These are phyloP conservation scores for Westerdykella aurantiaca DNA, from an alignment of 2,329 filamentous ascomycete genomes.

Conservation along the genomic window DNA sequence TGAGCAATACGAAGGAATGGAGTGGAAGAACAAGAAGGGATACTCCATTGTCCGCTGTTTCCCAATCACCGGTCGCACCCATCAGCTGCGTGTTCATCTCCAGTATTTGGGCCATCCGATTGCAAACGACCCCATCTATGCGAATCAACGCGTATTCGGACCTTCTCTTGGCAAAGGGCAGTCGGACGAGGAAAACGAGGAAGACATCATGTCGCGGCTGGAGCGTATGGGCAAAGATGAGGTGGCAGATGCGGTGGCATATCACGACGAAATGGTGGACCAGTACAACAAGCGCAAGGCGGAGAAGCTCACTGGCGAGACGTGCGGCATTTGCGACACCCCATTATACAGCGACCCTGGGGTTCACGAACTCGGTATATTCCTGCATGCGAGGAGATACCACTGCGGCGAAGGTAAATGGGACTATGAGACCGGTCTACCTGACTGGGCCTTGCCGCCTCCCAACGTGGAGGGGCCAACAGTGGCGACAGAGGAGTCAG, in stretches of 20 bases:
- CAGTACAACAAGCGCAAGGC: conserved; percentile 85
- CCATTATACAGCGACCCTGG: conserved; percentile 91
- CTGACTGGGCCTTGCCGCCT: conserved; percentile 81
- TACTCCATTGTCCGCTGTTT: conserved; percentile 95
- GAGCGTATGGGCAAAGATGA: conserved; percentile 92
- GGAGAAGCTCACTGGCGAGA: conserved; percentile 84
- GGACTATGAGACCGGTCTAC: conserved; percentile 81
- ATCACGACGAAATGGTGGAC: conserved; percentile 90
- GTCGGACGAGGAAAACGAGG: conserved; percentile 66
- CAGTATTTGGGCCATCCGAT: conserved; percentile 95
- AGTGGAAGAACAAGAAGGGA: conserved; percentile 57
- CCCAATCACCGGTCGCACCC: conserved; percentile 87
- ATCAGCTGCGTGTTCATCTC: conserved; percentile 90
- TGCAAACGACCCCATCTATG: conserved; percentile 95
- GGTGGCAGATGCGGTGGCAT: conserved; percentile 81
- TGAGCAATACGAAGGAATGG: conserved; percentile 35
- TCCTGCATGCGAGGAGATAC: conserved; percentile 87
- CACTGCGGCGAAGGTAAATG: conserved; percentile 76
- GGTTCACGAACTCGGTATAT: conserved; percentile 82
- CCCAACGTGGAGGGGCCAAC: conserved; percentile 64
- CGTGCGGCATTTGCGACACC: conserved; percentile 76
- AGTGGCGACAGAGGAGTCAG: conserved; percentile 51
- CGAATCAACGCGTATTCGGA: conserved; percentile 89
- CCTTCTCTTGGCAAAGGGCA: conserved; percentile 66
- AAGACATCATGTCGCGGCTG: conserved; percentile 81